phyloP scores from a whole-genome alignment of 352 stramenopile species.

The Phytopythium boreale region DNA sequence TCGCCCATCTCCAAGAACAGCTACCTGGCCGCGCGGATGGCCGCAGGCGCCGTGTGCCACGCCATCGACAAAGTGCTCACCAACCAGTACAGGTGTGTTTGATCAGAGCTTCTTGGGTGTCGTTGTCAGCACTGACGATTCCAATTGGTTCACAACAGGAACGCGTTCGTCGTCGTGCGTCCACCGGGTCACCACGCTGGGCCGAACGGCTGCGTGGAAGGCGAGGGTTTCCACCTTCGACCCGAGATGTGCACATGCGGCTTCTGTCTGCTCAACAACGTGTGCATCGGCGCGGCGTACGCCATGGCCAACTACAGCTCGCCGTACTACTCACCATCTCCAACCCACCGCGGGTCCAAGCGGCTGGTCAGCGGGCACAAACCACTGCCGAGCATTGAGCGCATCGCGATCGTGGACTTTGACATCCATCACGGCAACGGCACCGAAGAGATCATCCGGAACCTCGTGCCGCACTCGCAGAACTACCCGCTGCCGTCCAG shows the following conservation, averaged over 20 bases:
- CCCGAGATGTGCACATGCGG: conserved; percentile 62
- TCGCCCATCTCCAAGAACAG: conserved; percentile 61
- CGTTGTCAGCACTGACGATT: not conserved
- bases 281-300: conserved; percentile 62
- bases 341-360: not conserved
- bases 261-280: conserved; percentile 70
- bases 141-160: conserved; percentile 21
- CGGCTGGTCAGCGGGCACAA: conserved; percentile 7
- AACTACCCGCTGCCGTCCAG: conserved; percentile 61
- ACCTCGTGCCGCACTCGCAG: conserved; percentile 57
- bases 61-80: conserved; percentile 62
- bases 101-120: not conserved
- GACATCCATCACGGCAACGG: conserved; percentile 70
- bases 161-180: conserved; percentile 58
- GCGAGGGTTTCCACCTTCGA: conserved; percentile 42
- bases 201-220: conserved; percentile 57
- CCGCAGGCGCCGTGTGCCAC: conserved; percentile 56
- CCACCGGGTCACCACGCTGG: conserved; percentile 60
- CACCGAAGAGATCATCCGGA: conserved; percentile 63
- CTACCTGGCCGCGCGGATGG: conserved; percentile 48
- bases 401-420: conserved; percentile 64
- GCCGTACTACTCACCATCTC: conserved; percentile 30
- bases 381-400: conserved; percentile 24
- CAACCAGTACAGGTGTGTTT: conserved; percentile 40
- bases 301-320: conserved; percentile 46